Base-by-base conservation (phyloP, 768 basidiomycete genomes). In the Agrocybe chaxingu region DNA sequence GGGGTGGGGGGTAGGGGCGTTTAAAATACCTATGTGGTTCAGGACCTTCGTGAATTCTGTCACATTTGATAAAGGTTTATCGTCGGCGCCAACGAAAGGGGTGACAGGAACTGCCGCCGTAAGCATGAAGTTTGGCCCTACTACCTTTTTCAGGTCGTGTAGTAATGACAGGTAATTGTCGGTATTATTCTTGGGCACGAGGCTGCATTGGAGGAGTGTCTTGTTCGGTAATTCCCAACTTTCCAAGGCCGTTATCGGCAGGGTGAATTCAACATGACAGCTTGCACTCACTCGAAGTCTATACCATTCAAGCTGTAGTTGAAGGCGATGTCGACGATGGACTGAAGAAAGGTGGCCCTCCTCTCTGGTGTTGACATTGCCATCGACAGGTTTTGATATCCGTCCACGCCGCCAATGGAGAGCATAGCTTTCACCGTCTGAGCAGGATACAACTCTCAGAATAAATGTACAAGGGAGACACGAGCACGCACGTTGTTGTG, bases 211-310 rank as follows among this genome's bases (percentile, higher is more conserved):
- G 85, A 86, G 0, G 77, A 78, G 3, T 45, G 73, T 68, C 4
- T 66, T 57, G 48, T 75, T 78, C 1, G 93, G 92, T 62, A 87
- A 93, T 67, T 95, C 92, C 92, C 92, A 94, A 58, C 76, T 76
- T 47, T 52, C 50, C 35, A 29, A 30, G n/a, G 34, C 19, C 16
- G 32, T 16, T 8, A 18, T 19, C 19, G 16, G 4, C 34, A 34
- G 8, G 6, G 6, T 19, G 4, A 13, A 13, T 46, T 11, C 29
- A 33, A 12, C 7, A 18, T 18, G 7, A 34, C 3, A 29, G 37
- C 10, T 38, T 31, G 30, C n/a, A 60, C 71, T 11, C 51, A 75
- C 74, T 76, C 73, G 47, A 76, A 72, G 45, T 84, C 77, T 40
- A 88, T 62, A 8, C 84, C 83, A 50, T 83, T 82, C 0, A 87